phyloP scores from a whole-genome alignment of 2,329 filamentous ascomycete genomes.

The Diaporthe longicolla region DNA sequence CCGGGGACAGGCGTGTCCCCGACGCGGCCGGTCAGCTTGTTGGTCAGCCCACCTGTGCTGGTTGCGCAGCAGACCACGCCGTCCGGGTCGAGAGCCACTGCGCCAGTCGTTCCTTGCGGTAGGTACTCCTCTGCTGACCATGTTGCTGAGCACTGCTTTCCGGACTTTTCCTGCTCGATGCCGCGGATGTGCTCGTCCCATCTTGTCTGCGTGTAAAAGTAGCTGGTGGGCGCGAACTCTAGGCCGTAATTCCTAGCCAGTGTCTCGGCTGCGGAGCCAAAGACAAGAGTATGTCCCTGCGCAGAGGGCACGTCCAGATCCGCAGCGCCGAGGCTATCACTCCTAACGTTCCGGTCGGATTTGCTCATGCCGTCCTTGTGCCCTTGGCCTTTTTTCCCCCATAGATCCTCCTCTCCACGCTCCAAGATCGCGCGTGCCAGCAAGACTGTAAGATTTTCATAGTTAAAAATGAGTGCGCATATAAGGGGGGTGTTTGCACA shows the following conservation, averaged over 20 bases:
- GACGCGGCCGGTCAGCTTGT: constrained; percentile 87
- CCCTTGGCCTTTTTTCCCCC: constrained; percentile 46
- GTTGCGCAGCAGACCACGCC: constrained; percentile 80
- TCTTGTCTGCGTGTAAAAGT: constrained; percentile 82
- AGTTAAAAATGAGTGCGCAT: background rate
- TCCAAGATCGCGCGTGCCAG: constrained; percentile 81
- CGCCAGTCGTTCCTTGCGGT: constrained; percentile 87
- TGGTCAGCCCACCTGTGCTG: constrained; percentile 84
- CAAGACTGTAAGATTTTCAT: constrained; percentile 57
- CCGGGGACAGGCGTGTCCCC: constrained; percentile 89
- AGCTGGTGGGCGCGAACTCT: constrained; percentile 76
- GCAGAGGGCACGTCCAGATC: constrained; percentile 66
- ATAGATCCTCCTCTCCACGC: constrained; percentile 73
- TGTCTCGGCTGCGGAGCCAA: constrained; percentile 76
- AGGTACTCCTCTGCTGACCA: constrained; percentile 77
- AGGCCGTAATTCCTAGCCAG: constrained; percentile 79
- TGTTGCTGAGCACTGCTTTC: constrained; percentile 54
- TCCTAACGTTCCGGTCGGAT: constrained; percentile 47
- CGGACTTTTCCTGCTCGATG: constrained; percentile 61
- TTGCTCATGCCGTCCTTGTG: constrained; percentile 44
- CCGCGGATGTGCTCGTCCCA: constrained; percentile 79
- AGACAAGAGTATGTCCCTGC: constrained; percentile 78
- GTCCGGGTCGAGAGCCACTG: constrained; percentile 82
- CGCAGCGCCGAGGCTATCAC: constrained; percentile 38
- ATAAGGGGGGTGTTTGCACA: background rate